Base-by-base conservation (phyloP, 495 filamentous ascomycete genomes). In the Glutinoglossum americanum region DNA sequence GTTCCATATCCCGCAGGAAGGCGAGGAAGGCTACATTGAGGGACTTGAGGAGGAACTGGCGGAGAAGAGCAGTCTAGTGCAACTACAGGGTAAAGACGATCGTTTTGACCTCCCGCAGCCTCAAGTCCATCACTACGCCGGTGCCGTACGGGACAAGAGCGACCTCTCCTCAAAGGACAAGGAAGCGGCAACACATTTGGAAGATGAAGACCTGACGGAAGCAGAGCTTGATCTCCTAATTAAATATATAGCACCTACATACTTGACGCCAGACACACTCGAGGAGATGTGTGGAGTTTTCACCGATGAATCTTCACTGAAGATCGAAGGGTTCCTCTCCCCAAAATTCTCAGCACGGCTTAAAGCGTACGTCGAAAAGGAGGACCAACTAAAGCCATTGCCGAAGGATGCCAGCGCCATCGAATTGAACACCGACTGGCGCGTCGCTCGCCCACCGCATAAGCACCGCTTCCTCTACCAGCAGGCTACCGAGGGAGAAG, bases 1-100 rank as follows among this genome's bases (percentile, higher is more conserved):
- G 92, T 99, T 88, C 70, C 92, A 99, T 66, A 96, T 99, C 56
- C 93, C 92, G 0, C 92, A 99, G 66, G 73, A 84, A 61, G 92
- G 92, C 37, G 92, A 99, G 65, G 86, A 90, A n/a, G 93, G 92
- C 10, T 97, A 83, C 61, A 80, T 89, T 57, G 74, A 82, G 60
- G 93, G 90, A 1, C 72, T 88, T n/a, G 92, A 97, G 67, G 85
- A 87, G 69, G 81, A 82, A 64, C 75, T 92, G 23, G 86, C 85
- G 11, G 82, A 85, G 62, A 87, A 87, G 64, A 95, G 89, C 70
- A 87, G 87, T 60, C 76, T 97, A 47, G 80, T 82, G 65, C 92
- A 97, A 68, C 72, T 99, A 8, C 87, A 97, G 66, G 86, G 87
- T 55, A 89, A 93, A 59, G 87, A 81, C 1, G 88, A 93, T 62